phyloP scores from a whole-genome alignment of 1,139 yeast genomes.

The Saccharomyces hybrid region DNA sequence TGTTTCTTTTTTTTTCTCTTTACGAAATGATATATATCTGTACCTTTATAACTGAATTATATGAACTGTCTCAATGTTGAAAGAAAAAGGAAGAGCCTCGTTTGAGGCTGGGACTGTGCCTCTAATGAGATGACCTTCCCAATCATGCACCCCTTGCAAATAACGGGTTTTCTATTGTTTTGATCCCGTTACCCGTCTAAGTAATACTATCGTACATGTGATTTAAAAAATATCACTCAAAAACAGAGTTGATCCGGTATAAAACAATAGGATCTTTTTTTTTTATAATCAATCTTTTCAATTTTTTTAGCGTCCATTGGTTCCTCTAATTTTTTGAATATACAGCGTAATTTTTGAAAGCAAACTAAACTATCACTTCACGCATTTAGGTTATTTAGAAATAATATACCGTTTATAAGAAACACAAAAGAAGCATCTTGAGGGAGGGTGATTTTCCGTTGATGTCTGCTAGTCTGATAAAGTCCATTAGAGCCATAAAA shows the following conservation, averaged over 20 bases:
- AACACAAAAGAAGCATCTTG: neutral
- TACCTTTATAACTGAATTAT: neutral
- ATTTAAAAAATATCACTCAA: neutral
- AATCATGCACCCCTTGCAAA: neutral
- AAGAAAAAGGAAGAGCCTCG: neutral
- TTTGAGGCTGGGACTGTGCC: neutral
- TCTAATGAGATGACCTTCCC: neutral
- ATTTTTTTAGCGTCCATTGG: neutral
- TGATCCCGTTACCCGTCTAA: neutral
- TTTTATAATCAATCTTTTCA: neutral
- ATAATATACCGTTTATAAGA: neutral
- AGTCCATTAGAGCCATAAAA: neutral
- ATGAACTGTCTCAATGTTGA: neutral
- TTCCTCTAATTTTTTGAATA: neutral
- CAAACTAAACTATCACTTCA: neutral
- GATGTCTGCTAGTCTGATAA: neutral
- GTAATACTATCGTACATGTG: neutral
- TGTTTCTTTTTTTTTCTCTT: neutral
- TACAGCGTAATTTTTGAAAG: neutral
- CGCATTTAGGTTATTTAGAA: neutral
- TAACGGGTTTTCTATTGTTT: neutral
- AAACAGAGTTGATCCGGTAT: neutral
- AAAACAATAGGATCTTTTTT: neutral
- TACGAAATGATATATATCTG: neutral
- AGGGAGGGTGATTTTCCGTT: neutral